Conservation (phyloP, 176 grass and related monocot species). For the Aechmea fasciata region DNA sequence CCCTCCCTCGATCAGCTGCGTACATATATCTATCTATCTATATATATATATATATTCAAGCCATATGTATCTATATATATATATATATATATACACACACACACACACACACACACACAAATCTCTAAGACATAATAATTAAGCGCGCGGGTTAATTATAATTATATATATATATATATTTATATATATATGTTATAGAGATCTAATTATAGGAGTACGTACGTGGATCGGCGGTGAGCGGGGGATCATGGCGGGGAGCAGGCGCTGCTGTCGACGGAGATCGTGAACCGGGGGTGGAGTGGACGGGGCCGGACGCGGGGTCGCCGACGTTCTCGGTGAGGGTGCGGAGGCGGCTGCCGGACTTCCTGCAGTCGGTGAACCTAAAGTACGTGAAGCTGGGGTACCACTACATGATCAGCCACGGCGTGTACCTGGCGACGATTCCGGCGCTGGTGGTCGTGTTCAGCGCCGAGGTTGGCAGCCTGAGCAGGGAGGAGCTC, state of each 20-base stretch:
- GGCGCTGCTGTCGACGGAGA: conserved; percentile 80
- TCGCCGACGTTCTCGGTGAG: conserved; percentile 89
- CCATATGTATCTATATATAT: neutral
- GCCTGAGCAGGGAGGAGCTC: conserved; percentile 76
- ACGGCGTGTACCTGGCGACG: conserved; percentile 84
- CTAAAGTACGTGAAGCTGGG: conserved; percentile 89
- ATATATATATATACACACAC: too few relatives aligned
- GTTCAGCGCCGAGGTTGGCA: conserved; percentile 85
- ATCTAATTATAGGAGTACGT: too few relatives aligned
- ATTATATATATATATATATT: neutral
- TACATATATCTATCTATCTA: too few relatives aligned
- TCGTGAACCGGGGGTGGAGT: conserved; percentile 91
- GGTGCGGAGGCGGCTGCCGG: conserved; percentile 79
- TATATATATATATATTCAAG: neutral
- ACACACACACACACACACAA: too few relatives aligned
- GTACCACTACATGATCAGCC: conserved; percentile 94
- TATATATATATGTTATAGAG: neutral
- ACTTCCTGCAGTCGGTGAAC: conserved; percentile 97
- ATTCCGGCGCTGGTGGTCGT: conserved; percentile 80
- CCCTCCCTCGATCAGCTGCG: neutral
- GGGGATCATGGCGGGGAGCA: conserved; percentile 73
- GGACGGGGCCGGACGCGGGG: conserved; percentile 80
- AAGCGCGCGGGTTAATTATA: too few relatives aligned
- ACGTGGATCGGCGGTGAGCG: too few relatives aligned
- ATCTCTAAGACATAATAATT: too few relatives aligned